Evolutionary conservation across 106 monocot genomes (phyloP).

Genomic region (Acorus gramineus): DNA sequence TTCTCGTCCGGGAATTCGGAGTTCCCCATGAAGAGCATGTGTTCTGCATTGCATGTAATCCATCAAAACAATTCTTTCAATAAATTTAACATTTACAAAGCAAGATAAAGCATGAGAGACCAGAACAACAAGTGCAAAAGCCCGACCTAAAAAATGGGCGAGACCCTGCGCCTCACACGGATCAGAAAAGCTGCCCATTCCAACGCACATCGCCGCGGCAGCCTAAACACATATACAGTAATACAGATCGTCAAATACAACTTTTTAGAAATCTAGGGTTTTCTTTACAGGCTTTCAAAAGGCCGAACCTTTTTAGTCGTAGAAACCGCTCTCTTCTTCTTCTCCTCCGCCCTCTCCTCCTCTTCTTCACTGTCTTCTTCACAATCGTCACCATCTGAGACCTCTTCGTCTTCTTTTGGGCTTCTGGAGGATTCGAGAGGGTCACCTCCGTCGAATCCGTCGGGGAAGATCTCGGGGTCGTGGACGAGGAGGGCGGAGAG

Average conservation of each 20-base stretch:
- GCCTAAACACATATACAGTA: conserved; percentile 42
- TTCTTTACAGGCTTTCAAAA: background rate
- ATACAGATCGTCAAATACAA: background rate
- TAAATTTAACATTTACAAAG: background rate
- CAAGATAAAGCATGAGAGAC: background rate
- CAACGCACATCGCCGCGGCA: conserved; percentile 91
- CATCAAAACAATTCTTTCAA: background rate
- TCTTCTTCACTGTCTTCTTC: conserved; percentile 16
- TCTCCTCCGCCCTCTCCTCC: conserved; percentile 4
- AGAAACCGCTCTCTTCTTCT: conserved; percentile 23
- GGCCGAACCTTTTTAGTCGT: conserved; percentile 64
- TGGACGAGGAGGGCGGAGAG: conserved; percentile 76
- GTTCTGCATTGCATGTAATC: conserved; percentile 45
- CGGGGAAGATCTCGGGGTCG: conserved; percentile 93
- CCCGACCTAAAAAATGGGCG: conserved; percentile 68
- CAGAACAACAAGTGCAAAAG: background rate
- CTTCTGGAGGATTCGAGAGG: background rate
- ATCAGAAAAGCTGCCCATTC: conserved; percentile 94
- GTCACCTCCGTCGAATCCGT: conserved; percentile 5
- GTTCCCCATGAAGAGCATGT: conserved; percentile 99
- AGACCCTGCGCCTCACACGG: conserved; percentile 67
- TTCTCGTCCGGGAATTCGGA: conserved; percentile 95
- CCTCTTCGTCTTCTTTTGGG: background rate
- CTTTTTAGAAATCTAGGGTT: background rate
- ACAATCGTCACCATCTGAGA: conserved; percentile 12